These are phyloP conservation scores for Thalassiosira livingstoniorum DNA, from an alignment of 352 stramenopile genomes.

Conservation along the genomic window DNA sequence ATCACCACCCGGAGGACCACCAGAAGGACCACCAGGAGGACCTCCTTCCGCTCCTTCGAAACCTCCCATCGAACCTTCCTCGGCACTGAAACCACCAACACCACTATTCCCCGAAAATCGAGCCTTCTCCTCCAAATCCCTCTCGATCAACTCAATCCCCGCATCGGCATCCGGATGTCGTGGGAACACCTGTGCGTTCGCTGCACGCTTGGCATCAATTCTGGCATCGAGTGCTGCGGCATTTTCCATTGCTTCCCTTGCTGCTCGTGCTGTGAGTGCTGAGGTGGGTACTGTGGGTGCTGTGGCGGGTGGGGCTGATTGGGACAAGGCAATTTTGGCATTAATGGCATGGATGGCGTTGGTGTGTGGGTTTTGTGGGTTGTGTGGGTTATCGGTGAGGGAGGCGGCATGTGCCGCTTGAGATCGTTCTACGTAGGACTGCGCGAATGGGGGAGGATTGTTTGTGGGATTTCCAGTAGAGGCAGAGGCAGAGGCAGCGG, in stretches of 20 bases:
- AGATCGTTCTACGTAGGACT: too few species aligned
- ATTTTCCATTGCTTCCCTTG: not conserved
- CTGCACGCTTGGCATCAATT: conserved; percentile 12
- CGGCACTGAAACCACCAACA: not conserved
- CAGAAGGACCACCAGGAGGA: not conserved
- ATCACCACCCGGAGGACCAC: not conserved
- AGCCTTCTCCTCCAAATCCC: not conserved
- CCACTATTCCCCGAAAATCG: not conserved
- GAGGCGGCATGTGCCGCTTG: not conserved
- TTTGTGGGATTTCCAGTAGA: too few species aligned
- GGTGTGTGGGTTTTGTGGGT: not conserved
- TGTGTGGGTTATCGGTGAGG: not conserved
- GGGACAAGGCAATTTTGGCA: not conserved
- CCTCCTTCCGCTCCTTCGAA: not conserved
- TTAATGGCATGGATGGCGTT: not conserved
- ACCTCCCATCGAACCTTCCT: not conserved
- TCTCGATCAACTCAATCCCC: too few species aligned
- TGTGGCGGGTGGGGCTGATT: not conserved
- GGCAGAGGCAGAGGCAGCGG: too few species aligned
- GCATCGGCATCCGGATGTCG: too few species aligned
- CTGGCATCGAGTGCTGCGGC: not conserved
- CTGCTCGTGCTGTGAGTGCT: not conserved
- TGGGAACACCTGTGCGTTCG: not conserved
- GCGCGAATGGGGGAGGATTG: too few species aligned
- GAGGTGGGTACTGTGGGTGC: not conserved